A percentile compares a stretch with the other conserved stretches of the same genome.
Conservation (phyloP, 306 rosid genomes). For the Clitoria ternatea region DNA sequence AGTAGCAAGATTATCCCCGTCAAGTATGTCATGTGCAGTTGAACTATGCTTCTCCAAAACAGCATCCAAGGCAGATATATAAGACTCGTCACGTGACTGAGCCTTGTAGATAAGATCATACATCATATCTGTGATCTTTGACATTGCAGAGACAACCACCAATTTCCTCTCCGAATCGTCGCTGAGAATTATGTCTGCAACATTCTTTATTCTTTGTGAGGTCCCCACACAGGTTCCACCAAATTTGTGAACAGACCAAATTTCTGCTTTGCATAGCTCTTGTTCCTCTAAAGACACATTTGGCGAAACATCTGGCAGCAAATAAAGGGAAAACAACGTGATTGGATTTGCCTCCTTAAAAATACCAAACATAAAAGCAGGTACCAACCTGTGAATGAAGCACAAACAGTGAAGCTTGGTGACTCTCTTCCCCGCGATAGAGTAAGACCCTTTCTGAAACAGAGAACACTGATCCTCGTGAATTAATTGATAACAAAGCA, state of each 20-base stretch:
- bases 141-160: slow-evolving; percentile 94
- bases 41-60: slow-evolving; percentile 77
- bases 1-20: slow-evolving; percentile 64
- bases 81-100: slow-evolving; percentile 82
- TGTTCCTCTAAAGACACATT: slow-evolving; percentile 45
- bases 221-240: slow-evolving; percentile 97
- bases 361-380: background rate
- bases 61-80: slow-evolving; percentile 69
- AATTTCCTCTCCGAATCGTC: slow-evolving; percentile 85
- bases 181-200: slow-evolving; percentile 58
- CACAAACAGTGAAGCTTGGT: background rate
- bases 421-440: slow-evolving; percentile 22
- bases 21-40: slow-evolving; percentile 78
- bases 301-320: slow-evolving; percentile 38
- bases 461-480: slow-evolving; percentile 10
- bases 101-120: slow-evolving; percentile 84
- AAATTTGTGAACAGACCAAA: slow-evolving; percentile 97
- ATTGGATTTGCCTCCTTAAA: background rate
- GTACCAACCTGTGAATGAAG: slow-evolving; percentile 36
- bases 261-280: slow-evolving; percentile 64
- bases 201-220: slow-evolving; percentile 78
- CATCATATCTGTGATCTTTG: slow-evolving; percentile 98
- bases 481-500: background rate
- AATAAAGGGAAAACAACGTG: background rate
- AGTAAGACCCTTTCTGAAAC: slow-evolving; percentile 38